Evolutionary conservation across 2,329 filamentous ascomycete species (phyloP), one percentile per base, ranked within the genome.

Genomic region (Lachnellula subtilissima): DNA sequence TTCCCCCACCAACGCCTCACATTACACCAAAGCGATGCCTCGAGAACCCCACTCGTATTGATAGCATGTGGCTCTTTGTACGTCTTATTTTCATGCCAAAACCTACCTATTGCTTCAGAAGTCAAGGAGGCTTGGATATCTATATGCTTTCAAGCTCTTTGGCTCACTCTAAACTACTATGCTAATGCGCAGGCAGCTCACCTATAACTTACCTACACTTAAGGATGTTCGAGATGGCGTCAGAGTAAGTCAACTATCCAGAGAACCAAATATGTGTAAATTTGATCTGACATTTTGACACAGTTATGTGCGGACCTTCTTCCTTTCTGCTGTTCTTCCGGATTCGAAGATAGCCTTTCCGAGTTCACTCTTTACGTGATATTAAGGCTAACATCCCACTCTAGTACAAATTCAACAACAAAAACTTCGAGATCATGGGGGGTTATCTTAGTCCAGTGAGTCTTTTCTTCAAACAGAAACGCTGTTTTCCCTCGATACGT

Each of bases 161-260:
- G 32, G 6, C n/a, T 23, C n/a, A 6, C 28, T 49, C 47, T 4
- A 22, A 15, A 23, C 47, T 22, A 39, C 37, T 15, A n/a, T 39
- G 37, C 37, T 39, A 39, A 39, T 39, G 12, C 14, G 37, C n/a
- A 2, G 37, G n/a, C n/a, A 39, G 37, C 14, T 87, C 14, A 0
- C 88, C 88, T 17, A 83, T 87, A 50, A 89, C 86, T 6, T 88
- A 88, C 67, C 78, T 91, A 28, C 89, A 93, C 69, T 75, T 94
- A 60, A 86, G 89, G 69, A 93, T 95, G 87, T 93, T 94, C 69
- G 88, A 91, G 67, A 91, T 95, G 84, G 89, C 88, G 1, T 82
- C 37, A 39, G 37, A 39, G 28, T 28, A 28, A 28, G 28, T 22
- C 22, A 22, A 3, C 22, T 22, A 22, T 22, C 22, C 4, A 22